Percentiles rank a stretch among this genome's conserved stretches.
These are phyloP conservation scores for Metschnikowia cerradonensis DNA, from an alignment of 805 yeast genomes.

Conservation along the genomic window DNA sequence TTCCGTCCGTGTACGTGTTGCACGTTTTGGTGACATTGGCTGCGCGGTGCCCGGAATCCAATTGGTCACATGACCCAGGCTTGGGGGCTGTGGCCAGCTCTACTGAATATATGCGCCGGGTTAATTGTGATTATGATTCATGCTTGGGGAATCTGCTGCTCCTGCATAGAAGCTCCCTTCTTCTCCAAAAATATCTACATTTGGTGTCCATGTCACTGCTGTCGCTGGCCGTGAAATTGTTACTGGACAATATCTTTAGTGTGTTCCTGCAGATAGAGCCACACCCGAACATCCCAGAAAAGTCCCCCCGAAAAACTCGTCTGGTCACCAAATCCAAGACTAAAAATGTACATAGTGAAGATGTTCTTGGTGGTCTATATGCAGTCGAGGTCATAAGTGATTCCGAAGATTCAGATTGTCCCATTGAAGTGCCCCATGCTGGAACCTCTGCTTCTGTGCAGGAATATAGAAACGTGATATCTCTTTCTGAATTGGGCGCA, in stretches of 20 bases:
- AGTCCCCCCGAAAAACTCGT: neutral
- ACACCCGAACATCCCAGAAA: neutral
- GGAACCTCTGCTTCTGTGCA: neutral
- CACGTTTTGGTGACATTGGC: conserved; percentile 32
- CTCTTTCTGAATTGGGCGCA: conserved; percentile 13
- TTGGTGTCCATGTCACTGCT: neutral
- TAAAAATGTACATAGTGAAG: neutral
- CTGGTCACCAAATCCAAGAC: too few relatives aligned
- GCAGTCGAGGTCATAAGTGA: conserved; percentile 22
- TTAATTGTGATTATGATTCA: conserved; percentile 19
- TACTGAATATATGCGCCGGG: conserved; percentile 19
- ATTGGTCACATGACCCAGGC: conserved; percentile 22
- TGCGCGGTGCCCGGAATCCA: conserved; percentile 23
- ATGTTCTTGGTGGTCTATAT: neutral
- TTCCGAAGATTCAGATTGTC: conserved; percentile 19
- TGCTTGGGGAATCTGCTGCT: conserved; percentile 20
- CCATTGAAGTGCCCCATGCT: conserved; percentile 3
- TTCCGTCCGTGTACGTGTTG: conserved; percentile 27
- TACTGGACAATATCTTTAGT: neutral
- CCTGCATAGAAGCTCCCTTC: conserved; percentile 16
- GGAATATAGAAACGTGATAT: conserved; percentile 3
- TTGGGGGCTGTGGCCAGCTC: conserved; percentile 22
- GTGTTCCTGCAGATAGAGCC: neutral
- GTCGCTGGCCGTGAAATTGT: neutral
- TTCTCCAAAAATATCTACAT: conserved; percentile 14